A percentile compares a stretch with the other conserved stretches of the same genome.
Evolutionary conservation across 2,329 filamentous ascomycete species (phyloP).

Genomic region (Aspergillus uvarum): DNA sequence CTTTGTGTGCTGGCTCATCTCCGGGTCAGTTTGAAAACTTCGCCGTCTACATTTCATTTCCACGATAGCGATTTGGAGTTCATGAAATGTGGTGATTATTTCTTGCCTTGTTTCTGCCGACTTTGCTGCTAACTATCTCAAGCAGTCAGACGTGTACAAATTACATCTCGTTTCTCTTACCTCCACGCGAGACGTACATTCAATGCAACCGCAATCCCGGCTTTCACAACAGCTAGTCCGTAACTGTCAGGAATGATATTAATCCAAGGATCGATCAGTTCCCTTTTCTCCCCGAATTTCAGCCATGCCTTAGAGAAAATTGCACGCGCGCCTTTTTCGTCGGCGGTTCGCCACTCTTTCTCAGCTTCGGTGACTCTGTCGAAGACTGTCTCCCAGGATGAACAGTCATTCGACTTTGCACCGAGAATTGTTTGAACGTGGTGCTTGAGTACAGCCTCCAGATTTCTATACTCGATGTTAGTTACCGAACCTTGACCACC

Average conservation of each 20-base stretch:
- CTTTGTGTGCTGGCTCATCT: not conserved
- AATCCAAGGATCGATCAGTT: not conserved
- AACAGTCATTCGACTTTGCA: too few species aligned
- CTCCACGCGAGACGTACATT: not conserved
- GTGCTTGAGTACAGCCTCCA: too few species aligned
- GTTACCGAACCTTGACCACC: too few species aligned
- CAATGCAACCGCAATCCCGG: not conserved
- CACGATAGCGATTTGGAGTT: not conserved
- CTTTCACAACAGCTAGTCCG: not conserved
- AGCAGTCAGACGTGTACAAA: too few species aligned
- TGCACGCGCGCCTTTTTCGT: too few species aligned
- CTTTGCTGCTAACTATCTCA: not conserved
- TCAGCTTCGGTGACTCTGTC: too few species aligned
- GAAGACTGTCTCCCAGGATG: too few species aligned
- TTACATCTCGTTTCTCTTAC: too few species aligned
- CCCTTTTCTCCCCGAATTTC: not conserved
- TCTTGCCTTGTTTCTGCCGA: not conserved
- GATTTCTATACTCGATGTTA: too few species aligned
- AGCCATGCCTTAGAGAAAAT: too few species aligned
- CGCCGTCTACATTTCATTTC: not conserved
- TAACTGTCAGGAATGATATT: not conserved
- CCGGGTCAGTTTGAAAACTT: not conserved
- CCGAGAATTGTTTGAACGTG: too few species aligned
- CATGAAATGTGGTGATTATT: not conserved
- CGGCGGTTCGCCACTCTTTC: too few species aligned